phyloP scores from a whole-genome alignment of 257 asterid species.

The Knoxia roxburghii region DNA sequence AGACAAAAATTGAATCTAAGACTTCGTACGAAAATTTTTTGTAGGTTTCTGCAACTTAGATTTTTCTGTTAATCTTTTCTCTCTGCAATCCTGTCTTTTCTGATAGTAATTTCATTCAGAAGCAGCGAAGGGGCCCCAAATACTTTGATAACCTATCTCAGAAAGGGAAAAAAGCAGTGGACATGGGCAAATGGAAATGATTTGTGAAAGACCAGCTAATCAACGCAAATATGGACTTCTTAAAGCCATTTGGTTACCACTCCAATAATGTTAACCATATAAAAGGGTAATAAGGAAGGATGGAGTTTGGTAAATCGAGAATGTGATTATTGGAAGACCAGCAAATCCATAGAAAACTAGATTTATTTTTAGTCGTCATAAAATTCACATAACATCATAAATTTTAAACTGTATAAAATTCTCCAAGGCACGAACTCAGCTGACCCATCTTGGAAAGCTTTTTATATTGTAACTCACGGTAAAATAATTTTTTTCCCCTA shows the following conservation, averaged over 20 bases:
- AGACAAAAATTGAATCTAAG: not conserved
- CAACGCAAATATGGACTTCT: not conserved
- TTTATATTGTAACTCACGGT: too few species aligned
- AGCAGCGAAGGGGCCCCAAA: not conserved
- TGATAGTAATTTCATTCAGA: not conserved
- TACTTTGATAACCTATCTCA: too few species aligned
- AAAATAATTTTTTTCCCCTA: too few species aligned
- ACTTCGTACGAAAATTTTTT: too few species aligned
- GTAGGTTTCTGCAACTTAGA: too few species aligned
- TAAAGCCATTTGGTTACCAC: not conserved
- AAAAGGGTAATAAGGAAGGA: not conserved
- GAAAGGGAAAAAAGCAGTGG: not conserved
- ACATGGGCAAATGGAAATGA: not conserved
- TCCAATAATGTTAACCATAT: too few species aligned
- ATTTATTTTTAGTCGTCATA: not conserved
- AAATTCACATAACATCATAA: too few species aligned
- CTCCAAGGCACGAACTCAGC: not conserved
- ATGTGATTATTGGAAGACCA: not conserved
- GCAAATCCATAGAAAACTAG: not conserved
- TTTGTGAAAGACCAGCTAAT: not conserved
- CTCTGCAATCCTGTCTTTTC: not conserved
- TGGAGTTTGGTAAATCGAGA: not conserved
- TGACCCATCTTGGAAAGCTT: not conserved
- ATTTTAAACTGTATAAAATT: too few species aligned
- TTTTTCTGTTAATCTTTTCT: not conserved